phyloP scores from a whole-genome alignment of 2,329 filamentous ascomycete species.

The Paramyrothecium roridum region DNA sequence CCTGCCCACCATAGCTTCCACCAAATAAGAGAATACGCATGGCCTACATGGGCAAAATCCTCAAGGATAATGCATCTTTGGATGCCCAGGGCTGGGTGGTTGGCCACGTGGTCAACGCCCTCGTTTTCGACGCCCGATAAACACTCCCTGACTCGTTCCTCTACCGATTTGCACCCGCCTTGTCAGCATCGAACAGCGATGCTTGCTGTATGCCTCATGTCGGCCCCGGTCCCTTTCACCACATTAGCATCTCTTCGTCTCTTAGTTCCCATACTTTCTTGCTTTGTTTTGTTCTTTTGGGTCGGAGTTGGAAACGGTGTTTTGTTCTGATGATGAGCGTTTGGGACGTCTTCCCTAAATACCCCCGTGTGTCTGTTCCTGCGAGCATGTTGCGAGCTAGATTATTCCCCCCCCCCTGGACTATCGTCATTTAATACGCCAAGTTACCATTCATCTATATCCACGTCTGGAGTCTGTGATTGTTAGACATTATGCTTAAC shows the following conservation, averaged over 20 bases:
- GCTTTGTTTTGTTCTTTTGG: no score
- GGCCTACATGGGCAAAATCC: conserved; percentile 76
- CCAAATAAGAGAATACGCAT: conserved; percentile 62
- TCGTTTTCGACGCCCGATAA: conserved; percentile 55
- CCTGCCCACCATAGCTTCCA: conserved; percentile 44
- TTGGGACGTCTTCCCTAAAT: neutral
- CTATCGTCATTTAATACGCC: neutral
- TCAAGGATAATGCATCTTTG: conserved; percentile 66
- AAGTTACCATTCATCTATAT: no score
- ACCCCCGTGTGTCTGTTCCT: neutral
- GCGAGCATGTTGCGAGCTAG: neutral
- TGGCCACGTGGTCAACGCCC: conserved; percentile 73
- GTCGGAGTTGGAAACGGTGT: neutral
- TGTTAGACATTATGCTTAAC: no score
- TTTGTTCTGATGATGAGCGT: neutral
- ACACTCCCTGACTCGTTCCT: neutral
- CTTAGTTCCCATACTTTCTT: neutral
- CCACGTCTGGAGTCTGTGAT: no score
- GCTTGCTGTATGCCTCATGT: no score
- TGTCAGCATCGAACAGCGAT: no score
- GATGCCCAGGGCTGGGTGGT: conserved; percentile 70
- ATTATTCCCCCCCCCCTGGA: neutral
- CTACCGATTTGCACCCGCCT: neutral
- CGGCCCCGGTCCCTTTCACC: no score
- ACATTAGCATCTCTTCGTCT: no score